A percentile compares a stretch with the other conserved stretches of the same genome.
These are phyloP conservation scores for Pestalotiopsis sp. DNA, from an alignment of 2,329 filamentous ascomycete species.

Conservation along the genomic window DNA sequence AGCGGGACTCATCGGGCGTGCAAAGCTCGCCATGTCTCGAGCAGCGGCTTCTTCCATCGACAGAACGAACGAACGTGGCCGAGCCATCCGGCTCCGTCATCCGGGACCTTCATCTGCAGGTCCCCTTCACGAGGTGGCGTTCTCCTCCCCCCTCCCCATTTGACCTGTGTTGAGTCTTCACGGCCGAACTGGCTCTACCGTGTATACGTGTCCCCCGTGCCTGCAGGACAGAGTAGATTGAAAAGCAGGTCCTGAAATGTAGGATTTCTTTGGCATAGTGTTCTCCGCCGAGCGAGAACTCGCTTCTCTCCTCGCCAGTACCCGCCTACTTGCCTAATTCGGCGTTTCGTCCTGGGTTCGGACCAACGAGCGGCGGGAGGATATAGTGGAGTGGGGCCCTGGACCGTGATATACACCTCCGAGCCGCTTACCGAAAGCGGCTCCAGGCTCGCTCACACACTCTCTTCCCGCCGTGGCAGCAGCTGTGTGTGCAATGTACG, in stretches of 20 bases:
- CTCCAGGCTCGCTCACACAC: neutral
- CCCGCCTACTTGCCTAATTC: conserved; percentile 8
- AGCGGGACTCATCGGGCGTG: neutral
- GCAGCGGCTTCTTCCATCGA: neutral
- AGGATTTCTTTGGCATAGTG: too few species aligned
- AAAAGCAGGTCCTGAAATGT: neutral
- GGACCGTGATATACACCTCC: neutral
- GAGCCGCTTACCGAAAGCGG: conserved; percentile 9
- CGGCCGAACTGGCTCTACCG: neutral
- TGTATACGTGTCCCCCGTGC: neutral
- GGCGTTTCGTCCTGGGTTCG: conserved; percentile 5
- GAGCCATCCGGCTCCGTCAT: neutral
- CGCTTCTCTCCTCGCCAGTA: neutral
- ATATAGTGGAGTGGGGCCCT: neutral
- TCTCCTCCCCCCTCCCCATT: neutral
- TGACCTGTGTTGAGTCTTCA: neutral
- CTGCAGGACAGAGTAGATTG: neutral
- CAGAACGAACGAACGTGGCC: neutral
- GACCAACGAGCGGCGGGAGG: neutral
- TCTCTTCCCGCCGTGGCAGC: neutral
- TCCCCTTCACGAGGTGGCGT: neutral
- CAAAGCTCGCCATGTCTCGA: neutral
- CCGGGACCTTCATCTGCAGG: neutral
- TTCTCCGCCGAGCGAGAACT: neutral
- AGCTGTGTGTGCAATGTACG: neutral